These are phyloP conservation scores for Fusarium sambucinum DNA, from an alignment of 2,329 filamentous ascomycete species.

Conservation along the genomic window DNA sequence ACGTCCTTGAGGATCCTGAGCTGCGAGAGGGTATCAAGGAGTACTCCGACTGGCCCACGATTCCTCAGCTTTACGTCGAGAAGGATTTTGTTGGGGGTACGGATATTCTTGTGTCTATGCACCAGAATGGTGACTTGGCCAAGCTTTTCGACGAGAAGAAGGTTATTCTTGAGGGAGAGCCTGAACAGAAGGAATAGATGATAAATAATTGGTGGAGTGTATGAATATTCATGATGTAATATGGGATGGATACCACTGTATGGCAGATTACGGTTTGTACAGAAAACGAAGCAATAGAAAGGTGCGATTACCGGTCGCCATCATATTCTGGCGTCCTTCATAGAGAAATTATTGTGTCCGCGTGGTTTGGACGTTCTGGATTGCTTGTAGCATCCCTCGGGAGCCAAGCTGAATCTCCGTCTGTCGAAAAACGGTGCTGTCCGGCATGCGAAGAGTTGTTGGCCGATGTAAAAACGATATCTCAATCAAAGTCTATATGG, in stretches of 20 bases:
- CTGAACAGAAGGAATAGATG: conserved; percentile 52
- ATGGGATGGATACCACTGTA: conserved; percentile 46
- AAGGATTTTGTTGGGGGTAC: conserved; percentile 98
- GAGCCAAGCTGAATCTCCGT: background rate
- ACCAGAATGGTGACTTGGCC: conserved; percentile 92
- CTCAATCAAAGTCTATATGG: background rate
- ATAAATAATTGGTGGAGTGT: conserved; percentile 31
- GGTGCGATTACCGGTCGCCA: conserved; percentile 2
- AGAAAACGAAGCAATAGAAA: conserved; percentile 43
- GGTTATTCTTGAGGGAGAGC: conserved; percentile 72
- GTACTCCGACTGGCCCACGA: conserved; percentile 99
- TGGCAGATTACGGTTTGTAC: conserved; percentile 42
- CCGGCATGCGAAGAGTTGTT: background rate
- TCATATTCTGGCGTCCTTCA: background rate
- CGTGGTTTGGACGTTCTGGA: background rate
- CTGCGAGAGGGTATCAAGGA: conserved; percentile 95
- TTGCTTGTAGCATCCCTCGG: background rate
- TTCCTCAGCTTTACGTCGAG: conserved; percentile 94
- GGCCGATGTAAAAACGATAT: no score
- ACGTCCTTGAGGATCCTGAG: conserved; percentile 92
- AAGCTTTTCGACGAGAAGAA: conserved; percentile 93
- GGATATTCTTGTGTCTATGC: conserved; percentile 96
- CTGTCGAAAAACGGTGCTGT: no score
- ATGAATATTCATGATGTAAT: conserved; percentile 48
- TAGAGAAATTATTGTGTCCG: background rate